Conservation (phyloP, 2,329 filamentous ascomycete genomes). For the Pseudogymnoascus sp. region DNA sequence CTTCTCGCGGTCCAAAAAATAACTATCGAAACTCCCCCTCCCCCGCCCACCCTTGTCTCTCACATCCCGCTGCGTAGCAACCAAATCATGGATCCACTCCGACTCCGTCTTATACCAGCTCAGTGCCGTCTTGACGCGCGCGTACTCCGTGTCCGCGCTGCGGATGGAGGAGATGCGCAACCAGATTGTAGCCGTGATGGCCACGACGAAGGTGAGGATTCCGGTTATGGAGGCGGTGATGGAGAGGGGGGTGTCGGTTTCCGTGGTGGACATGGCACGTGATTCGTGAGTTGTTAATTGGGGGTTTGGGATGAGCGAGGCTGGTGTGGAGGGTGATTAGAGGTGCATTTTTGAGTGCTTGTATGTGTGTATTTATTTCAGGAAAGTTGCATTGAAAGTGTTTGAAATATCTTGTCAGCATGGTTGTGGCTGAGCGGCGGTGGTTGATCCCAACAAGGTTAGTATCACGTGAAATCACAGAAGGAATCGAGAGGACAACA, state of each 20-base stretch:
- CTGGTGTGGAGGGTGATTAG: not conserved
- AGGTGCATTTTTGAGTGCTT: not conserved
- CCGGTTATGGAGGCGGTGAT: slow-evolving; percentile 37
- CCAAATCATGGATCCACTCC: slow-evolving; percentile 36
- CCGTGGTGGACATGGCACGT: slow-evolving; percentile 4
- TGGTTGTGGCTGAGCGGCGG: not conserved
- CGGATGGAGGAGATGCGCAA: slow-evolving; percentile 38
- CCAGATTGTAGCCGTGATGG: slow-evolving; percentile 36
- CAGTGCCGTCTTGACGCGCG: slow-evolving; percentile 38
- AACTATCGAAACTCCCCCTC: not conserved
- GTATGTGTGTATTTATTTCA: not conserved
- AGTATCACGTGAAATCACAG: not conserved
- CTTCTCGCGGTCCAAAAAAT: not conserved
- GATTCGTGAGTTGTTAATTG: slow-evolving; percentile 9
- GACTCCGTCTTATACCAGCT: slow-evolving; percentile 42
- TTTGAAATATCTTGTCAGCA: not conserved
- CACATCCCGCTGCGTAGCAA: slow-evolving; percentile 22
- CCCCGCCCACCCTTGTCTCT: not conserved
- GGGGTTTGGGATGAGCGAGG: not conserved
- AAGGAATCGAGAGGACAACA: not conserved
- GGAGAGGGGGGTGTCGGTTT: slow-evolving; percentile 37
- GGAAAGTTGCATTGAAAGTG: not conserved
- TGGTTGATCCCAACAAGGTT: not conserved
- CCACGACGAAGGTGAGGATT: slow-evolving; percentile 41
- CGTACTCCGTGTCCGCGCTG: slow-evolving; percentile 40